Percentiles rank a stretch among this genome's conserved stretches.
Evolutionary conservation across 1,284 basidiomycete species (phyloP).

Genomic region (Ustilago esculenta): DNA sequence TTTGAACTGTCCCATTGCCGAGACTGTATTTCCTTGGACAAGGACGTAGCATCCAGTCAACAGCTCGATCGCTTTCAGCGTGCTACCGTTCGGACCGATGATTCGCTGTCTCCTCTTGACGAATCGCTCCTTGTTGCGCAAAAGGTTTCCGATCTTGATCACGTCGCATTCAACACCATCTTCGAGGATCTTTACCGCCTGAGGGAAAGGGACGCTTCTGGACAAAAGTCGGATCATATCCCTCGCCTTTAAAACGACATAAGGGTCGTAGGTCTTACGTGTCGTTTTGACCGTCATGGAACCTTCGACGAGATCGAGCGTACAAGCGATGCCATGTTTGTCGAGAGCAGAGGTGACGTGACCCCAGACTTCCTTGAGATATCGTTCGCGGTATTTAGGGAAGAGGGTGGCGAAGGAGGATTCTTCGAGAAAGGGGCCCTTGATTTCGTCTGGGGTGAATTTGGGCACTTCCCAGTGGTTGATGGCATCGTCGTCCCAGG

Average conservation of each 20-base stretch:
- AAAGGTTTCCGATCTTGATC: slow-evolving; percentile 94
- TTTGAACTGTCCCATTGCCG: slow-evolving; percentile 95
- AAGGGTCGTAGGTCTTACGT: slow-evolving; percentile 95
- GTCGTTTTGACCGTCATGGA: slow-evolving; percentile 98
- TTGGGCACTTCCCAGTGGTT: slow-evolving; percentile 96
- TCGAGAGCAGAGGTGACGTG: slow-evolving; percentile 89
- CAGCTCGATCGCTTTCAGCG: slow-evolving; percentile 97
- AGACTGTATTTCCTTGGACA: slow-evolving; percentile 97
- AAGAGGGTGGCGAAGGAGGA: slow-evolving; percentile 97
- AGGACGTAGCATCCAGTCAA: slow-evolving; percentile 96
- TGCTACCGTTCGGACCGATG: slow-evolving; percentile 95
- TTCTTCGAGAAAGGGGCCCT: slow-evolving; percentile 84
- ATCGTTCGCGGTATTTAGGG: slow-evolving; percentile 97
- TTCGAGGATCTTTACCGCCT: slow-evolving; percentile 90
- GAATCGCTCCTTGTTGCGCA: slow-evolving; percentile 95
- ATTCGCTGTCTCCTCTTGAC: slow-evolving; percentile 96
- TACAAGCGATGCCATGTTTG: slow-evolving; percentile 84
- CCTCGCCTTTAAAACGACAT: slow-evolving; percentile 92
- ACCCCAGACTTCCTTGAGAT: slow-evolving; percentile 92
- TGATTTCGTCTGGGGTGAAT: slow-evolving; percentile 78
- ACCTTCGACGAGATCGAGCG: slow-evolving; percentile 93
- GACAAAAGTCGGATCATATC: slow-evolving; percentile 96
- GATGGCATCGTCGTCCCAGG: slow-evolving; percentile 97
- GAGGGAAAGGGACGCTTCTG: slow-evolving; percentile 81
- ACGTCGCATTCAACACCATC: slow-evolving; percentile 94